Evolutionary conservation across 202 grass and related monocot genomes (phyloP).

Genomic region (Dendrocalamus latiflorus): DNA sequence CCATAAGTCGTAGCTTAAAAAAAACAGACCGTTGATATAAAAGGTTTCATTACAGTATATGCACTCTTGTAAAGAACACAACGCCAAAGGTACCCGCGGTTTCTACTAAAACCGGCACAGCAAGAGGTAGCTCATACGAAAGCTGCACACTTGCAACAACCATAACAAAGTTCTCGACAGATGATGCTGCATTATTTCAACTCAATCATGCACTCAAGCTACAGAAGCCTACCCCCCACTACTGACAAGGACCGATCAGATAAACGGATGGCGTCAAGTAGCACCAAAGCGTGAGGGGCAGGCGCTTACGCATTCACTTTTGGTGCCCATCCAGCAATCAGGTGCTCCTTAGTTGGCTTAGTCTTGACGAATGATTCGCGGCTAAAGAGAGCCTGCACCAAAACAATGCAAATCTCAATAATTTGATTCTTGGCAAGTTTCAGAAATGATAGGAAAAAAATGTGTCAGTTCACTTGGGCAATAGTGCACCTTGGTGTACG

Average conservation of each 20-base stretch:
- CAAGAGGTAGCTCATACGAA: not conserved
- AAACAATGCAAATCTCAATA: not conserved
- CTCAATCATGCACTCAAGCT: not conserved
- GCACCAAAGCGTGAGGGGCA: not conserved
- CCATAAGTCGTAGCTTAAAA: no score
- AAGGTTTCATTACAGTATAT: constrained; percentile 18
- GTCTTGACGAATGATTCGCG: constrained; percentile 75
- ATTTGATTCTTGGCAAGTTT: not conserved
- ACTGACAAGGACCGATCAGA: not conserved
- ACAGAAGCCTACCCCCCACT: constrained; percentile 1
- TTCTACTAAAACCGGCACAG: not conserved
- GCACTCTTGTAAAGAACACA: not conserved
- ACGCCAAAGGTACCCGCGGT: not conserved
- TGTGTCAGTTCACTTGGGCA: not conserved
- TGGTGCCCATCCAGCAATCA: constrained; percentile 70
- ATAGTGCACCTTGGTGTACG: constrained; percentile 53
- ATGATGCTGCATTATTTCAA: constrained; percentile 28
- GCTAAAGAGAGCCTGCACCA: constrained; percentile 59
- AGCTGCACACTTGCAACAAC: not conserved
- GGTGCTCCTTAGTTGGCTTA: constrained; percentile 59
- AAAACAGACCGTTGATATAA: not conserved
- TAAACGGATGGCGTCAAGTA: not conserved
- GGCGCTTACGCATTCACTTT: constrained; percentile 47
- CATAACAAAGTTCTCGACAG: not conserved
- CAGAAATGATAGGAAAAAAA: not conserved